Evolutionary conservation across 768 basidiomycete species (phyloP), one percentile per base, ranked within the genome.

Genomic region (Suillus decipiens): DNA sequence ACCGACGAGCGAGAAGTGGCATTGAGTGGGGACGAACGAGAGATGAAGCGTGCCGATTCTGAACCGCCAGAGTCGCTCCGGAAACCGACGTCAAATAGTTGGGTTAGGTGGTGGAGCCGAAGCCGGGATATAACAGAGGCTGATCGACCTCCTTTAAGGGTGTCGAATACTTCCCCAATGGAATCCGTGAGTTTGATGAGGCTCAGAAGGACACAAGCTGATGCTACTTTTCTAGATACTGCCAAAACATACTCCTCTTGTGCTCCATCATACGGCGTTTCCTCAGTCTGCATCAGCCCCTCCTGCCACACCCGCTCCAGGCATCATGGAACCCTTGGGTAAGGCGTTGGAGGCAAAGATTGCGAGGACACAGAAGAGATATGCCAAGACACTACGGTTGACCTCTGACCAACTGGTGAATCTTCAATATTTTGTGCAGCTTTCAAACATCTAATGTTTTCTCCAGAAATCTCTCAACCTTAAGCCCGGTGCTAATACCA

Each of bases 361-460:
- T 0, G 47, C 50, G 5, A 48, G 54, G 39, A 68, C 64, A 28
- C 66, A 70, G 59, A 85, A 85, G 71, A 89, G 85, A 70, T 99
- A 86, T 71, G 95, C 92, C 10, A 99, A 99, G 79, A 95, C 96
- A 0, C 76, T 99, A 63, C 84, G 97, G 7, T 76, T 99, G 63
- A 95, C 96, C 0, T 97, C 95, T 5, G 95, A 96, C 68, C 97
- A 99, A 73, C 83, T 99, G 47, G 95, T 95, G 68, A 71, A 87
- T 77, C 14, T 31, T 5, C 0, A 55, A n/a, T 33, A 34, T 37
- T 17, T 43, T 4, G 43, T 62, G n/a, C 14, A 11, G 33, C 22
- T 15, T 24, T 59, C 5, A 31, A 19, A 50, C 34, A 15, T 19
- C 37, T 60, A 36, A 48, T 33, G 19, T 58, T 31, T 58, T 47